Conservation (phyloP, 2,329 filamentous ascomycete genomes). For the Calonectria ilicicola region DNA sequence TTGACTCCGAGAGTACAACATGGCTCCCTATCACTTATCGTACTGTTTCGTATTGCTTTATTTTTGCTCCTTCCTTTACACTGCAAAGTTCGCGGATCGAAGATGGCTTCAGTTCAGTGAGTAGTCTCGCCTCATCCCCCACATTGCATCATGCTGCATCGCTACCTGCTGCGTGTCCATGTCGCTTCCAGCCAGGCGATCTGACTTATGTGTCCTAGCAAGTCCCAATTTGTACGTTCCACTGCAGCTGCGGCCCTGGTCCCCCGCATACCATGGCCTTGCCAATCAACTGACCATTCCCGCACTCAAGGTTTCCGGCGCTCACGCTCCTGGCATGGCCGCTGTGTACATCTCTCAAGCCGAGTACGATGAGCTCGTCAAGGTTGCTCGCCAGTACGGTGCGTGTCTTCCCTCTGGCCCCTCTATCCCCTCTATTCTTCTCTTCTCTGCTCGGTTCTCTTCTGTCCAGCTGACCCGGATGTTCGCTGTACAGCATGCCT, state of each 20-base stretch:
- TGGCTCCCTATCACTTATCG: not conserved
- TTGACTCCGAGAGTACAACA: not conserved
- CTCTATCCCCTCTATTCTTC: too few relatives aligned
- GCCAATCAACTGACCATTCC: not conserved
- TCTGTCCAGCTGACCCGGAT: not conserved
- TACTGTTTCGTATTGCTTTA: not conserved
- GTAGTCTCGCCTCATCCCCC: not conserved
- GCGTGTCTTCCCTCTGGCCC: constrained; percentile 38
- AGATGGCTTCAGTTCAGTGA: constrained; percentile 14
- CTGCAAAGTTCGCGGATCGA: not conserved
- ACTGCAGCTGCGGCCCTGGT: not conserved
- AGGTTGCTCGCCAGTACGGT: constrained; percentile 67
- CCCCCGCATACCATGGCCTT: not conserved
- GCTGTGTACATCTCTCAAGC: constrained; percentile 67
- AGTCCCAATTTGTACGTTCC: constrained; percentile 12
- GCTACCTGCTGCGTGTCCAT: too few relatives aligned
- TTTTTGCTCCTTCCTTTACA: not conserved
- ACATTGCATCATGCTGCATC: not conserved
- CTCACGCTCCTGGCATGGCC: constrained; percentile 25
- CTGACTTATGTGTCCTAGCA: not conserved
- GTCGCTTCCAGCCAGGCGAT: not conserved
- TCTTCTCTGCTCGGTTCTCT: not conserved
- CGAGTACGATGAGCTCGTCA: constrained; percentile 72
- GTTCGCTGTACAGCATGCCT: constrained; percentile 24
- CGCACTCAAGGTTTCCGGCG: constrained; percentile 13